phyloP scores from a whole-genome alignment of 495 filamentous ascomycete species.

The Neurospora tetrasperma region DNA sequence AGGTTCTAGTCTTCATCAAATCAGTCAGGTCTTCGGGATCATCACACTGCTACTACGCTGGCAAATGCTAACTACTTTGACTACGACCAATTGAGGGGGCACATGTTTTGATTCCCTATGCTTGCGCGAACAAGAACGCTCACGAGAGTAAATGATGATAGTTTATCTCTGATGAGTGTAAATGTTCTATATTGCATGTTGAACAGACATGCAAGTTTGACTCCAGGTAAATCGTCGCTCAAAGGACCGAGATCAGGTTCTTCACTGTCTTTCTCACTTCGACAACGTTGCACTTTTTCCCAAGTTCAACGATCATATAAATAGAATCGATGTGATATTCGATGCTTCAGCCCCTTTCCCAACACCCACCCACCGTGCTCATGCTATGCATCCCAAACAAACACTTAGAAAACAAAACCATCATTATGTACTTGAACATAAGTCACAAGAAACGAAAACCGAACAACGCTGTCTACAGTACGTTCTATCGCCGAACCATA shows the following conservation, averaged over 20 bases:
- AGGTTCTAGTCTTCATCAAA: no score
- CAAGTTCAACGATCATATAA: not conserved
- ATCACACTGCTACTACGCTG: no score
- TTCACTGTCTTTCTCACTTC: not conserved
- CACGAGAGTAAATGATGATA: no score
- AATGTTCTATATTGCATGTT: not conserved
- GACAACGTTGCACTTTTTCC: not conserved
- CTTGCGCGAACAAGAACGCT: no score
- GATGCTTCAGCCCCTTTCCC: not conserved
- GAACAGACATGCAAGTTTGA: not conserved
- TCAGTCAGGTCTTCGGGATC: no score
- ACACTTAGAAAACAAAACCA: not conserved
- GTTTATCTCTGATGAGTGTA: not conserved
- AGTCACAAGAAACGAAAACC: not conserved
- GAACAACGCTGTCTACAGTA: not conserved
- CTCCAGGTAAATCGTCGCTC: not conserved
- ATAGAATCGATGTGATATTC: not conserved
- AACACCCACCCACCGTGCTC: not conserved
- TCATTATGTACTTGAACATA: not conserved
- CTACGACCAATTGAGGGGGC: no score
- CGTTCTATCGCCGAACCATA: not conserved
- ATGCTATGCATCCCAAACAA: not conserved
- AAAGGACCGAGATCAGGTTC: not conserved
- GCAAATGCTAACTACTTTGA: no score
- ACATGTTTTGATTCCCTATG: no score